phyloP scores from a whole-genome alignment of 2,329 filamentous ascomycete species.

The Helicocarpus griseus region DNA sequence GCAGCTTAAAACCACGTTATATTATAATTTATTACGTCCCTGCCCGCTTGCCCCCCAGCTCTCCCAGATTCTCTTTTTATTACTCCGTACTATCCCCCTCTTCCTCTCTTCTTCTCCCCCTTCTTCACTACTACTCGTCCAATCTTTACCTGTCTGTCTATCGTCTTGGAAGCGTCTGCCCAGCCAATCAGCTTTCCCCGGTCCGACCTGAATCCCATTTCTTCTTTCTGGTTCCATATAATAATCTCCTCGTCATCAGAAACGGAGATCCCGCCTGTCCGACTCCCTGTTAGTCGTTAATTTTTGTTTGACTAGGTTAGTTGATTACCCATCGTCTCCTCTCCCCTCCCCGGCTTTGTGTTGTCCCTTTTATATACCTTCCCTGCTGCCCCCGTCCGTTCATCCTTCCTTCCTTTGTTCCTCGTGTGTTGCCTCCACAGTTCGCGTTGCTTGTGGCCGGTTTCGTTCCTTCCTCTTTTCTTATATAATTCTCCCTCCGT shows the following conservation, averaged over 20 bases:
- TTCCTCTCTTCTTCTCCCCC: background rate
- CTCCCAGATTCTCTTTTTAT: no score
- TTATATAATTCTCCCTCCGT: background rate
- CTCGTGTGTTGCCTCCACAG: background rate
- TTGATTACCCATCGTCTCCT: background rate
- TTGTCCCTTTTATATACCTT: background rate
- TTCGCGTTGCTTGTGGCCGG: background rate
- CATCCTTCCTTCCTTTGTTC: background rate
- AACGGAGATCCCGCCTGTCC: conserved; percentile 3
- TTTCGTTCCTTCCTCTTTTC: background rate
- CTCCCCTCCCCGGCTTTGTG: background rate
- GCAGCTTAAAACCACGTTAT: no score
- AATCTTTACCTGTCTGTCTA: no score
- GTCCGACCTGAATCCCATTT: no score
- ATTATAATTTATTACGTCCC: no score
- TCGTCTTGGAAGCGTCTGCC: no score
- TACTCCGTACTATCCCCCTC: no score
- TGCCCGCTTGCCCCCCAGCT: no score
- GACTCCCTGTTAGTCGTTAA: background rate
- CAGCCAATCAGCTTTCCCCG: no score
- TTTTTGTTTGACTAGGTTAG: background rate
- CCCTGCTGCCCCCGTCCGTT: background rate
- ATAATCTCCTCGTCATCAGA: background rate
- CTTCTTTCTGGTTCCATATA: background rate
- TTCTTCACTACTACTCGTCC: no score